Evolutionary conservation across 352 stramenopile genomes (phyloP), one percentile per base, ranked within the genome.

Genomic region (Phytophthora hibernalis): DNA sequence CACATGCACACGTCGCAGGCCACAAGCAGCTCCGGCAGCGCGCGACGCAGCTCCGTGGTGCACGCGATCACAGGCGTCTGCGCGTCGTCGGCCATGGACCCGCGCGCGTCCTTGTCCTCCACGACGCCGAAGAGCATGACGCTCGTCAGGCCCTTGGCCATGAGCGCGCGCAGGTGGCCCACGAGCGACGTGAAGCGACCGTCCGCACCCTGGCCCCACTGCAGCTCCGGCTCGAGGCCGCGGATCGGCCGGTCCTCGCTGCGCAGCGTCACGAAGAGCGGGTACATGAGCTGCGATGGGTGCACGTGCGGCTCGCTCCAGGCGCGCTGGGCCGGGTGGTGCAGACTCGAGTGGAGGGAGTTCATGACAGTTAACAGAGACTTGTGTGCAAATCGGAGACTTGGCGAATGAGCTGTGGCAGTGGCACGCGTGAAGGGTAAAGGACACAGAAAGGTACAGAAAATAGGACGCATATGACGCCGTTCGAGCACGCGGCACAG

Each of bases 111-210:
- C 72, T 97, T 97, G 57, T 83, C 57, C 50, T 95, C 85, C 21
- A 97, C 85, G 31, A 97, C 90, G 35, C 90, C 90, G 61, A 97
- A 97, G 48, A 97, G 82, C 90, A 97, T 97, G 55, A 97, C 82
- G 35, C 80, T 93, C 22, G 79, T 76, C 43, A 97, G 71, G 0
- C 90, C 90, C 73, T 96, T 92, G 62, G 73, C 56, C 58, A 89
- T 73, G 16, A 93, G 79, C 47, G 72, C 67, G n/a, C 79, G 79
- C 22, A 97, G 61, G 63, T 97, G 87, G 40, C 72, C 59, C 18
- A 96, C 68, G 22, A 97, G 82, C 64, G 88, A 83, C 31, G 80
- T 74, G 74, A 85, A 94, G 65, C 67, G 76, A 61, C 84, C 85
- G 44, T 89, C 77, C n/a, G 65, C 49, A 30, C 83, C 75, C 49